Evolutionary conservation across 345 rosid species (phyloP).

Genomic region (Eucalyptus tenuipes): DNA sequence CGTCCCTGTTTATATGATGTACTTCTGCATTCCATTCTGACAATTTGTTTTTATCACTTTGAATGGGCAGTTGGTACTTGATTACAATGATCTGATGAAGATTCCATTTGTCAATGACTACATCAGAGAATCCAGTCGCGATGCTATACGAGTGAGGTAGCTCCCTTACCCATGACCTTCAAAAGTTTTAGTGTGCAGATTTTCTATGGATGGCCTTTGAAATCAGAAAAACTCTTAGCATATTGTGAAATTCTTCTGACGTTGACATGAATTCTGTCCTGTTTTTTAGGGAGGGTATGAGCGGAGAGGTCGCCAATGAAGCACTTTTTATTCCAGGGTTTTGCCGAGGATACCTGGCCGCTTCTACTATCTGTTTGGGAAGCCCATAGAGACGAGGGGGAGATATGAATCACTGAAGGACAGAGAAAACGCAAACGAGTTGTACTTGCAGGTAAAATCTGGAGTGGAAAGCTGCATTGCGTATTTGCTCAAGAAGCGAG

Average conservation of each 20-base stretch:
- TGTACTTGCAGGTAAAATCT: slow-evolving; percentile 55
- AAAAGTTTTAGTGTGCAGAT: neutral
- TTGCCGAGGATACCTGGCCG: slow-evolving; percentile 69
- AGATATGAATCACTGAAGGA: slow-evolving; percentile 33
- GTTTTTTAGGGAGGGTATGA: slow-evolving; percentile 29
- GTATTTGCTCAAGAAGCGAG: slow-evolving; percentile 67
- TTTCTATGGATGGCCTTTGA: neutral
- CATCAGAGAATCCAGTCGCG: neutral
- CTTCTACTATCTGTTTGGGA: slow-evolving; percentile 63
- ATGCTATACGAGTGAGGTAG: slow-evolving; percentile 32
- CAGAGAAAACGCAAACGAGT: slow-evolving; percentile 30
- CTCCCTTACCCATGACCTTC: neutral
- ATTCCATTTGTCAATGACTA: slow-evolving; percentile 42
- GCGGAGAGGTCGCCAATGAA: slow-evolving; percentile 33
- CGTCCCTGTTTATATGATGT: neutral
- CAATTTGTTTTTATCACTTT: neutral
- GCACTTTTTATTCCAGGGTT: slow-evolving; percentile 35
- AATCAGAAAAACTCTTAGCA: neutral
- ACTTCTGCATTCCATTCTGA: neutral
- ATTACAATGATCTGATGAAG: slow-evolving; percentile 56
- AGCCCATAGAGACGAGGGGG: slow-evolving; percentile 54
- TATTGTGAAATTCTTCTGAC: neutral
- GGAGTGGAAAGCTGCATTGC: slow-evolving; percentile 39
- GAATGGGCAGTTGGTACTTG: slow-evolving; percentile 52
- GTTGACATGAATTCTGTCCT: neutral